Base-by-base conservation (phyloP, 139 green algal species). In the Chlorokybus atmophyticus region DNA sequence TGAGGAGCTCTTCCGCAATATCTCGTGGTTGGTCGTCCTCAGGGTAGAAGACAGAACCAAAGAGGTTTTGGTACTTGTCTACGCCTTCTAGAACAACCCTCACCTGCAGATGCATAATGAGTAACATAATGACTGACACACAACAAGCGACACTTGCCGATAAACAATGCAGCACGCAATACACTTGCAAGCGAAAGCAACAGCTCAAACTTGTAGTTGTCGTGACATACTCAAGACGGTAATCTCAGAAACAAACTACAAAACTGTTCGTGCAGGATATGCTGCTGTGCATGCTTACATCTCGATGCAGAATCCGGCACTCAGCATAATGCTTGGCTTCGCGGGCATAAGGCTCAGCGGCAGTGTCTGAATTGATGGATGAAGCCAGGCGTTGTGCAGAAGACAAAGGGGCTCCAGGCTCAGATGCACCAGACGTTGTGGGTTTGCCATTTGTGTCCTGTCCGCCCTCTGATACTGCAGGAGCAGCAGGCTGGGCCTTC, bases 311-410 rank as follows among this genome's bases (percentile, higher is more conserved):
- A 0, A 68, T 59, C 3, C 64, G 63, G 23, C 52, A 59, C 44
- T 95, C 89, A 1, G 75, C 84, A 66, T 94, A 91, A 62, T 85
- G 73, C 64, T 83, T 85, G 19, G 88, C 85, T 70, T 95, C 83
- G 0, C 71, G 67, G 1, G 86, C 79, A 52, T 83, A 87, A 1
- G 87, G 82, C 44, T 73, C 64, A 4, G 64, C 29, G n/a, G n/a
- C 25, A 28, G 21, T n/a, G n/a, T n/a, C n/a, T n/a, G n/a, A n/a
- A n/a, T n/a, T n/a, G n/a, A 64, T 55, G 7, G 68, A 38, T 3
- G 63, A 55, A 2, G 63, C 56, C 63, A 68, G 40, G 30, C 57
- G 40, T 17, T 71, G 63, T 7, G 63, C 63, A 7, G 57, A 28
- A 50, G 39, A 67, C 8, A 32, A 39, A 27, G 55, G 28, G 40